Percentiles rank a stretch among this genome's conserved stretches.
Conservation (phyloP, 106 monocot genomes). For the Phalaenopsis equestris region DNA sequence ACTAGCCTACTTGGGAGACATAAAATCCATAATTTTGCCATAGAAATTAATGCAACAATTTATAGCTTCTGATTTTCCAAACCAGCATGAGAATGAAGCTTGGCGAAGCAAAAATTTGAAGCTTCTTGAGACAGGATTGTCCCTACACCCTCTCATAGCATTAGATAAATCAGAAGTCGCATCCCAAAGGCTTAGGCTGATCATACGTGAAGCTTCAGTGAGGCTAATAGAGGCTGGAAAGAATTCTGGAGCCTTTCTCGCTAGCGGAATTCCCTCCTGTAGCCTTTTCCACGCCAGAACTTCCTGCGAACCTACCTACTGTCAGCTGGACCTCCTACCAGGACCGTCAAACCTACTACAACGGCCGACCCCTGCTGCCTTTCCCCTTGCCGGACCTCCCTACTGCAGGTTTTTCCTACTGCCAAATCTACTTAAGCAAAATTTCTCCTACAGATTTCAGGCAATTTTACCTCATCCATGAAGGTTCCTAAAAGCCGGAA, state of each 20-base stretch:
- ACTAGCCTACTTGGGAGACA: conserved; percentile 79
- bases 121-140: conserved; percentile 84
- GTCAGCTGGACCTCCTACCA: too few relatives aligned
- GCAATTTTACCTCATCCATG: too few relatives aligned
- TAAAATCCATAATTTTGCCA: conserved; percentile 64
- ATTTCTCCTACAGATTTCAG: too few relatives aligned
- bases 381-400: too few relatives aligned
- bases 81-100: conserved; percentile 62
- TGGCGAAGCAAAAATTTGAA: conserved; percentile 72
- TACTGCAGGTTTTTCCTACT: too few relatives aligned
- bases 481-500: too few relatives aligned
- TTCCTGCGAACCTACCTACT: too few relatives aligned
- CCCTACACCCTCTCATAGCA: conserved; percentile 55
- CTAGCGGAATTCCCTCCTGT: too few relatives aligned
- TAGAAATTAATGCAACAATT: conserved; percentile 91
- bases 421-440: too few relatives aligned
- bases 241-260: conserved; percentile 36
- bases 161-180: conserved; percentile 55
- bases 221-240: conserved; percentile 75
- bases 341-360: too few relatives aligned
- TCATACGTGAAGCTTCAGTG: conserved; percentile 59
- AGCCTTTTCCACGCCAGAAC: too few relatives aligned
- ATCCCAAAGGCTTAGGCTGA: conserved; percentile 55
- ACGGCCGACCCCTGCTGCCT: too few relatives aligned
- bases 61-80: conserved; percentile 80